Conservation (phyloP, 306 rosid genomes). For the Ziziphus jujuba region DNA sequence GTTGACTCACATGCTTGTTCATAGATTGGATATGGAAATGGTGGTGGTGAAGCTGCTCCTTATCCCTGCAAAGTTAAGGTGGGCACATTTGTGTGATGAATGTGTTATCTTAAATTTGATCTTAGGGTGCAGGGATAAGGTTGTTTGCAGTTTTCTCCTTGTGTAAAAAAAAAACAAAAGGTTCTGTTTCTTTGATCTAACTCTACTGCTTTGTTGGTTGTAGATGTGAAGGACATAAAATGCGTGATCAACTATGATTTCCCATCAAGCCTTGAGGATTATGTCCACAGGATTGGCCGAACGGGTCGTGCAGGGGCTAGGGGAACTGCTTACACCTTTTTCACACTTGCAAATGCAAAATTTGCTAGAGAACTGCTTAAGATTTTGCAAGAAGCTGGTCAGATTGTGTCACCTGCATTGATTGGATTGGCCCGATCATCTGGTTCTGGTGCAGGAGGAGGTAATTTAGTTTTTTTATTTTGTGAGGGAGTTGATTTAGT, state of each 20-base stretch:
- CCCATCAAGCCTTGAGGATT: conserved; percentile 93
- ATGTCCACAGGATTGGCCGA: conserved; percentile 93
- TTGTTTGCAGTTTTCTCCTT: conserved; percentile 61
- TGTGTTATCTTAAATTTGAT: conserved; percentile 89
- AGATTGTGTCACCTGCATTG: conserved; percentile 63
- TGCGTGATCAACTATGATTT: conserved; percentile 93
- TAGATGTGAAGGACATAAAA: conserved; percentile 98
- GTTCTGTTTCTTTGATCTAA: conserved; percentile 6
- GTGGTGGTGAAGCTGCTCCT: conserved; percentile 94
- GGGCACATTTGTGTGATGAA: conserved; percentile 94
- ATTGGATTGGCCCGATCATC: conserved; percentile 55
- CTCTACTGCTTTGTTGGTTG: conserved; percentile 32
- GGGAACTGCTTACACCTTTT: conserved; percentile 86
- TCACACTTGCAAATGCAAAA: conserved; percentile 76
- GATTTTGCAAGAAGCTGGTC: conserved; percentile 87
- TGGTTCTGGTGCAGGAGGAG: conserved; percentile 58
- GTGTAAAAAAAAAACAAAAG: conserved; percentile 8
- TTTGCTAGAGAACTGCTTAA: conserved; percentile 67
- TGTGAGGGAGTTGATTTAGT: not conserved
- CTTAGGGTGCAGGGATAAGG: conserved; percentile 94
- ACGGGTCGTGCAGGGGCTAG: conserved; percentile 99
- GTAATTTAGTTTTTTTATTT: conserved; percentile 32
- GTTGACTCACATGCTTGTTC: conserved; percentile 90
- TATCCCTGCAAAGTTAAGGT: conserved; percentile 98
- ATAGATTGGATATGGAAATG: conserved; percentile 64